These are phyloP conservation scores for Umbilicus rupestris DNA, from an alignment of 164 flowering plant genomes.

Conservation along the genomic window DNA sequence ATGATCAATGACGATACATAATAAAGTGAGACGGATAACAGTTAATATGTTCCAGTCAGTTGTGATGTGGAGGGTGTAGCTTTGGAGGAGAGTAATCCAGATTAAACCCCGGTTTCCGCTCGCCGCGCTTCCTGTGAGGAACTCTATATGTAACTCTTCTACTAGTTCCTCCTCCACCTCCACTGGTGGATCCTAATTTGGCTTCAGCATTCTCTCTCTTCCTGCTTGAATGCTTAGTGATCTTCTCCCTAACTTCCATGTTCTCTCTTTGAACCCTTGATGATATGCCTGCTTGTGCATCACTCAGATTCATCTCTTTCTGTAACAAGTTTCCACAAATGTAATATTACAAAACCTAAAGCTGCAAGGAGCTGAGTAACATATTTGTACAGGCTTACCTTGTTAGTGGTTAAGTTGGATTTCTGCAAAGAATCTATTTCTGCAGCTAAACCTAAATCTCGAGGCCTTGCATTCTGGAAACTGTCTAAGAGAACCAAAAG, in stretches of 20 bases:
- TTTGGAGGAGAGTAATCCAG: constrained; percentile 53
- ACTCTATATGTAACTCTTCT: constrained; percentile 29
- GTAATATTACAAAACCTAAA: not conserved
- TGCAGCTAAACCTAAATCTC: not conserved
- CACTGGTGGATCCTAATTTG: not conserved
- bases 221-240: not conserved
- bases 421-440: constrained; percentile 2
- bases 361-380: not conserved
- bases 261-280: not conserved
- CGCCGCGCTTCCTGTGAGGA: constrained; percentile 21
- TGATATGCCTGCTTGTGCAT: not conserved
- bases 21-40: not conserved
- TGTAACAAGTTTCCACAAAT: not conserved
- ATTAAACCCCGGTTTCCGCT: constrained; percentile 25
- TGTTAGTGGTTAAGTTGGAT: not conserved
- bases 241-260: not conserved
- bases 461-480: not conserved
- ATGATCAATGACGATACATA: not conserved
- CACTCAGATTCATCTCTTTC: not conserved
- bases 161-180: not conserved
- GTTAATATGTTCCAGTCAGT: constrained; percentile 20
- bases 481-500: not conserved
- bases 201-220: not conserved
- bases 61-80: constrained; percentile 65
- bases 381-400: not conserved